Base-by-base conservation (phyloP, 2,329 filamentous ascomycete species). In the Venturia nashicola region DNA sequence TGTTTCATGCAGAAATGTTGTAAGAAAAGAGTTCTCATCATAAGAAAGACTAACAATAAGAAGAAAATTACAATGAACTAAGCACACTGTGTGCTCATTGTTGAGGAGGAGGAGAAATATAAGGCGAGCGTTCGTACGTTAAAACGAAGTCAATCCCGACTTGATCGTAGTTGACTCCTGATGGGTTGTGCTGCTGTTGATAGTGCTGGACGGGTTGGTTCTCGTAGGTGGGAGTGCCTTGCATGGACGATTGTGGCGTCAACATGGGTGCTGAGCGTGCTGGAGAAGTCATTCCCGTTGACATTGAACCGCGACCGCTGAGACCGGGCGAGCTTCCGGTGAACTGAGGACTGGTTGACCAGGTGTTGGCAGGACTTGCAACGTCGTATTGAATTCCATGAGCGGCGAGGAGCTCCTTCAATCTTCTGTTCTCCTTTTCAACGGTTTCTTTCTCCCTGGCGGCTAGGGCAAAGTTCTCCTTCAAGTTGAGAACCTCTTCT, bases 81-180 rank as follows among this genome's bases (percentile, higher is more conserved):
- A 65, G 54, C 43, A 67, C 51, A 44, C 23, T 46, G 40, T 46
- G 70, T 73, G 72, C 68, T 74, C 67, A 72, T 78, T 79, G 82
- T 14, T 51, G 46, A 71, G 82, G 78, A 73, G 83, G 83, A 78
- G 84, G 84, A 77, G 84, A 85, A 74, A 83, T 80, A 76, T 88
- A 88, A 74, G 83, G 81, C 78, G 81, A 82, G 77, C 83, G 82
- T 73, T 84, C 89, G 83, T 91, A 94, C 90, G 89, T 88, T 83
- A 94, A 83, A 71, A 94, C 90, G 79, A 94, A 93, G 76, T 94
- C 90, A 78, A 94, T 91, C 72, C 90, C 90, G 70, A 89, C 84
- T 74, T 91, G 87, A 74, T 93, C 88, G 77, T 89, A 88, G 73
- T 92, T 88, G 89, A 73, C 55, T 78, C 75, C 75, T 72, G 74